Percentiles rank a stretch among this genome's conserved stretches.
These are phyloP conservation scores for Fusarium sp. DNA, from an alignment of 2,329 filamentous ascomycete species.

Conservation along the genomic window DNA sequence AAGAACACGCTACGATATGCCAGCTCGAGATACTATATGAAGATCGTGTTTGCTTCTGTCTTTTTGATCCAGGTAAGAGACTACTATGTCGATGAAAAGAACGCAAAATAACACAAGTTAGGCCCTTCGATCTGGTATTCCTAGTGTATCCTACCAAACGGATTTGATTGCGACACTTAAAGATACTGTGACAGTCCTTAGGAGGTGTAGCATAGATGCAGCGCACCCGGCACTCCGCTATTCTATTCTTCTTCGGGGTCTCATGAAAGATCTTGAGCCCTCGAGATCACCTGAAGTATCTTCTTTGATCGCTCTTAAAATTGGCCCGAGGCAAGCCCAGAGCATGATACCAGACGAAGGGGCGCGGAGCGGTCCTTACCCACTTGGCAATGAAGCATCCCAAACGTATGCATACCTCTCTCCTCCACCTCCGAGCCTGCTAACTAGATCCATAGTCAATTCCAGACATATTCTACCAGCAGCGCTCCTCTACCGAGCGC, in stretches of 20 bases:
- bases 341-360: neutral
- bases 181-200: neutral
- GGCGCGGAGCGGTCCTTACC: neutral
- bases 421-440: neutral
- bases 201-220: slow-evolving; percentile 8
- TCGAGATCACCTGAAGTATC: neutral
- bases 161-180: slow-evolving; percentile 6
- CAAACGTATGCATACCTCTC: neutral
- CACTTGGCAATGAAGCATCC: neutral
- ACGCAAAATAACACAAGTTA: neutral
- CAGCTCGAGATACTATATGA: slow-evolving; percentile 13
- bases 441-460: neutral
- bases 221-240: slow-evolving; percentile 19
- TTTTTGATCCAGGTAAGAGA: slow-evolving; percentile 14
- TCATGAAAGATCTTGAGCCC: slow-evolving; percentile 1
- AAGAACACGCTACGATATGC: slow-evolving; percentile 2
- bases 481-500: too few species aligned
- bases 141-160: neutral
- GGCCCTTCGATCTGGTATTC: slow-evolving; percentile 2
- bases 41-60: slow-evolving; percentile 16
- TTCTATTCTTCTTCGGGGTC: slow-evolving; percentile 5
- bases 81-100: neutral
- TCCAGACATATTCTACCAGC: neutral
- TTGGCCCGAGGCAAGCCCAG: neutral
- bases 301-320: neutral